phyloP scores from a whole-genome alignment of 257 asterid genomes.

The Solanum bukasovii region DNA sequence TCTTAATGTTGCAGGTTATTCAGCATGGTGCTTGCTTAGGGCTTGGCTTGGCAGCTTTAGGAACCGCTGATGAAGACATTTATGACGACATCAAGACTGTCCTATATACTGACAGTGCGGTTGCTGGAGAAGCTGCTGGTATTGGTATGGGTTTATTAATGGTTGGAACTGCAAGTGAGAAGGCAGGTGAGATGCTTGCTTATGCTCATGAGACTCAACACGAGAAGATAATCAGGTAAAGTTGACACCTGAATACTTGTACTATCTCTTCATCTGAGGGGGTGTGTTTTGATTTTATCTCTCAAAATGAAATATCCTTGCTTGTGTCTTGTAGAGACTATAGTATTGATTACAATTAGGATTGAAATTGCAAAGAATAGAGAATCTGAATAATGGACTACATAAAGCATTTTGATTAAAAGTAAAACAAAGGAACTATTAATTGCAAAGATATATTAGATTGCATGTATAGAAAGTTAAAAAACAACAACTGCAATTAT shows the following conservation, averaged over 20 bases:
- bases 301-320: background rate
- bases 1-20: constrained; percentile 51
- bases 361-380: background rate
- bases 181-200: constrained; percentile 91
- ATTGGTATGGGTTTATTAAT: constrained; percentile 90
- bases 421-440: background rate
- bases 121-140: constrained; percentile 99
- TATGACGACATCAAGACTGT: constrained; percentile 78
- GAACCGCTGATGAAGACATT: constrained; percentile 89
- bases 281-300: background rate
- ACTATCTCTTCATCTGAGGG: background rate
- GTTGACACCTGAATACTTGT: background rate
- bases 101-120: constrained; percentile 91
- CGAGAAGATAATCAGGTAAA: constrained; percentile 83
- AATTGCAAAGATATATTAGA: background rate
- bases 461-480: background rate
- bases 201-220: constrained; percentile 98
- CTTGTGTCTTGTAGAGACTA: background rate
- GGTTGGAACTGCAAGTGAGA: constrained; percentile 98
- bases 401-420: background rate
- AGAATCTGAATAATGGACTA: background rate
- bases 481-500: background rate
- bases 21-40: constrained; percentile 99
- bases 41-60: constrained; percentile 93
- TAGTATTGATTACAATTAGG: background rate